These are phyloP conservation scores for Hippophae gyantsensis DNA, from an alignment of 306 rosid genomes.

Conservation along the genomic window DNA sequence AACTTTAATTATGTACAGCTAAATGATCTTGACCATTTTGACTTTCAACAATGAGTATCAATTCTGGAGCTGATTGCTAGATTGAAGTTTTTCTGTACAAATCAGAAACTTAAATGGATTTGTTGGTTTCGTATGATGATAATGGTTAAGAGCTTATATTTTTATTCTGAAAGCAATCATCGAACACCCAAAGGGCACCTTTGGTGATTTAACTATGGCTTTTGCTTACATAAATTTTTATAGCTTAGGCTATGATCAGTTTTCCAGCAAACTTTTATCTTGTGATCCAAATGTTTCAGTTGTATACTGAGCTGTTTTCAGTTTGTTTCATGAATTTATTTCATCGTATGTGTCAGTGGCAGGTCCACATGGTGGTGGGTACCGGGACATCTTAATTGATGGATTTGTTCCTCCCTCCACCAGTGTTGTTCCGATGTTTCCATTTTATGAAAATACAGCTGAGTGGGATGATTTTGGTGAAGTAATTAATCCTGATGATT, in stretches of 20 bases:
- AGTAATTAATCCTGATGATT: conserved; percentile 97
- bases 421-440: conserved; percentile 81
- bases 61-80: too few species aligned
- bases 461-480: conserved; percentile 99
- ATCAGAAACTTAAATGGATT: too few species aligned
- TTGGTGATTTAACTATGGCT: too few species aligned
- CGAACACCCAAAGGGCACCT: too few species aligned
- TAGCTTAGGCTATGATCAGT: too few species aligned
- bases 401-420: conserved; percentile 88
- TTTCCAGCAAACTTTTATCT: too few species aligned
- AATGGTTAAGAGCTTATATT: too few species aligned
- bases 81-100: too few species aligned
- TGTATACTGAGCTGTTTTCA: neutral
- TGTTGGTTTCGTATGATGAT: too few species aligned
- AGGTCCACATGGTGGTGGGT: conserved; percentile 46
- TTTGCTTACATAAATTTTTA: too few species aligned
- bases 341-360: conserved; percentile 34
- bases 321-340: conserved; percentile 14
- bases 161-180: too few species aligned
- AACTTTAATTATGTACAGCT: neutral
- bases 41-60: neutral
- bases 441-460: conserved; percentile 57
- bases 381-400: conserved; percentile 61
- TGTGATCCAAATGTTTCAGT: too few species aligned
- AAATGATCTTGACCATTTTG: neutral